Base-by-base conservation (phyloP, 768 basidiomycete species). In the Lentinula sp. region DNA sequence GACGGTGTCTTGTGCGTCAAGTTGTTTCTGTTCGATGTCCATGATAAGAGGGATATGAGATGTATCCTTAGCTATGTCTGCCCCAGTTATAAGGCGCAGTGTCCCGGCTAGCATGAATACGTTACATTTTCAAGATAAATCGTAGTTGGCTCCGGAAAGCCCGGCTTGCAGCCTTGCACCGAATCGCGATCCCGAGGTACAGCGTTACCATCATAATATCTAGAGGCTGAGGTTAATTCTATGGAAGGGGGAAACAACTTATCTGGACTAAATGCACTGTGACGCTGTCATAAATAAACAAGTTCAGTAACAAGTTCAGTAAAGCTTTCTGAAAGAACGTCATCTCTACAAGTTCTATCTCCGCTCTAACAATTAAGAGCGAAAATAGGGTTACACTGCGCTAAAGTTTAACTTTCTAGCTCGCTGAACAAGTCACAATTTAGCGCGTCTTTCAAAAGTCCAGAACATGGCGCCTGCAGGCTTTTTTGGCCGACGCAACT, bases 181-280 rank as follows among this genome's bases (percentile, higher is more conserved):
- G 55, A 56, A 56, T 56, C 55, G 55, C 55, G 55, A 56, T 56
- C 55, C 39, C 55, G 28, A 43, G 55, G 55, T 43, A 56, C 55
- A 56, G 39, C 41, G 55, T 56, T 56, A 32, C 55, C 39, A 42
- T 56, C 54, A 55, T 41, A 55, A 2, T 42, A 50, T 32, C 16
- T 43, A 43, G 41, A 56, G 55, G 55, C 41, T 41, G 55, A 56
- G 55, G 55, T 32, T 56, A 56, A 56, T 56, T 41, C 41, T 56
- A 42, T 56, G 37, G 36, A 37, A 42, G 55, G 55, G 20, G 20
- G 55, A 39, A 56, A 42, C 28, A 28, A 28, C 28, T 42, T 56
- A n/a, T 23, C 16, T 54, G 53, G 42, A 43, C 23, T 43, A 42
- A 43, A 41, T 28, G 37, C 23, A 13, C 41, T 45, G 55, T 43